Percentiles rank a stretch among this genome's conserved stretches.
phyloP scores from a whole-genome alignment of 1,284 basidiomycete species.

The Cryptococcus hybrid region DNA sequence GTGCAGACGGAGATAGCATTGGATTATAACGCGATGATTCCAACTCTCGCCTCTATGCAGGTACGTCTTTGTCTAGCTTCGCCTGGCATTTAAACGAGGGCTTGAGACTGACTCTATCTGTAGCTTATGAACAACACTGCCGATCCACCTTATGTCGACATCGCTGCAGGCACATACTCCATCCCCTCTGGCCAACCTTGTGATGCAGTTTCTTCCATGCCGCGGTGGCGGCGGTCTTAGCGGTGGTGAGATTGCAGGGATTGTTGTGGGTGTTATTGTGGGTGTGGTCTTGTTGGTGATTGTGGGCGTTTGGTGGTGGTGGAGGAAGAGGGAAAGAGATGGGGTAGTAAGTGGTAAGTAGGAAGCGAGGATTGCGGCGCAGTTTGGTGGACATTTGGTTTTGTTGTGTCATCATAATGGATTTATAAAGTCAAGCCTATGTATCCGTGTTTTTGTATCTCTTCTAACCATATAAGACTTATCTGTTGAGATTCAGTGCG shows the following conservation, averaged over 20 bases:
- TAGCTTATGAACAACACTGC: slow-evolving; percentile 36
- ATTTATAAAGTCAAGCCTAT: no score
- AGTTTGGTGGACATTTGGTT: no score
- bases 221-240: slow-evolving; percentile 51
- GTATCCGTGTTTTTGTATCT: no score
- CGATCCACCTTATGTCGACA: slow-evolving; percentile 75
- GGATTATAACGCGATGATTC: slow-evolving; percentile 77
- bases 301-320: no score
- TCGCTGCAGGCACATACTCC: slow-evolving; percentile 66
- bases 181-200: slow-evolving; percentile 69
- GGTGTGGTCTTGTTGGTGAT: slow-evolving; percentile 55
- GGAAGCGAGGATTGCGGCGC: no score
- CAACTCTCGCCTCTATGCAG: slow-evolving; percentile 67
- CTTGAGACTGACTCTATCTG: background rate
- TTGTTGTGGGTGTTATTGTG: slow-evolving; percentile 69
- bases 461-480: no score
- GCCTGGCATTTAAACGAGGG: background rate
- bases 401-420: no score
- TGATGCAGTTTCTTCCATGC: slow-evolving; percentile 66
- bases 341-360: no score
- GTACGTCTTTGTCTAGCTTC: slow-evolving; percentile 18
- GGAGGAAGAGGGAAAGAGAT: no score
- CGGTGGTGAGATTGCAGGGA: slow-evolving; percentile 57
- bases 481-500: no score
- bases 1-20: slow-evolving; percentile 43